Conservation (phyloP, 2,329 filamentous ascomycete genomes). For the Akanthomyces muscarius region DNA sequence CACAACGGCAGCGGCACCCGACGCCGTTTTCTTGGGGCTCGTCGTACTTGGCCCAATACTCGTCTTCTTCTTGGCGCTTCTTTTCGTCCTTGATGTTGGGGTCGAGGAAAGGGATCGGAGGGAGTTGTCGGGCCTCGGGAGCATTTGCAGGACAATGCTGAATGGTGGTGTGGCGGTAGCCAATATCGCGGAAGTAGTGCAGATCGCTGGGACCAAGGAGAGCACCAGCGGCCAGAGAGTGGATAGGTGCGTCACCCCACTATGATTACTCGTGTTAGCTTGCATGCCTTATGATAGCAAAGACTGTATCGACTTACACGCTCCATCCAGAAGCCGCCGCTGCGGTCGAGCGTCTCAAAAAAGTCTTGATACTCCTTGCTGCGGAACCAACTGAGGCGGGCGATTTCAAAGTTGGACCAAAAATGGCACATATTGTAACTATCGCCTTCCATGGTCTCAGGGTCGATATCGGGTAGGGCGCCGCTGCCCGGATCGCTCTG, state of each 20-base stretch:
- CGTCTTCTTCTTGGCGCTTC: slow-evolving; percentile 84
- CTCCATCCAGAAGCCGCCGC: slow-evolving; percentile 99
- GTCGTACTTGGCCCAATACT: slow-evolving; percentile 91
- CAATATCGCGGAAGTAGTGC: slow-evolving; percentile 98
- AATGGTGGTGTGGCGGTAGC: slow-evolving; percentile 97
- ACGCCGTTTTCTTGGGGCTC: slow-evolving; percentile 91
- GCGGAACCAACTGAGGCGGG: slow-evolving; percentile 88
- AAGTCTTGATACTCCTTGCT: slow-evolving; percentile 98
- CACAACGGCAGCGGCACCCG: slow-evolving; percentile 92
- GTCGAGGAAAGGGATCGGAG: slow-evolving; percentile 76
- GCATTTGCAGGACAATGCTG: slow-evolving; percentile 98
- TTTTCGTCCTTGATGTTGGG: slow-evolving; percentile 76
- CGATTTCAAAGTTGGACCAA: slow-evolving; percentile 99
- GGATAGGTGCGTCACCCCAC: slow-evolving; percentile 98
- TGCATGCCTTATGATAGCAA: neutral
- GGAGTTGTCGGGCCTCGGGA: slow-evolving; percentile 72
- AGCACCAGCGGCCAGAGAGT: slow-evolving; percentile 90
- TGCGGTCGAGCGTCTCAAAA: slow-evolving; percentile 97
- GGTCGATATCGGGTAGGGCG: slow-evolving; percentile 75
- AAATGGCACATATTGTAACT: slow-evolving; percentile 99
- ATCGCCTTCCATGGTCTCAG: slow-evolving; percentile 93
- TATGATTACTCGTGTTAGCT: slow-evolving; percentile 33
- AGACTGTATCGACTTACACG: slow-evolving; percentile 54
- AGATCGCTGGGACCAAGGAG: slow-evolving; percentile 79
- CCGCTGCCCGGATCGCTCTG: slow-evolving; percentile 68